phyloP scores from a whole-genome alignment of 768 basidiomycete genomes.

The Boletus rex-veris region DNA sequence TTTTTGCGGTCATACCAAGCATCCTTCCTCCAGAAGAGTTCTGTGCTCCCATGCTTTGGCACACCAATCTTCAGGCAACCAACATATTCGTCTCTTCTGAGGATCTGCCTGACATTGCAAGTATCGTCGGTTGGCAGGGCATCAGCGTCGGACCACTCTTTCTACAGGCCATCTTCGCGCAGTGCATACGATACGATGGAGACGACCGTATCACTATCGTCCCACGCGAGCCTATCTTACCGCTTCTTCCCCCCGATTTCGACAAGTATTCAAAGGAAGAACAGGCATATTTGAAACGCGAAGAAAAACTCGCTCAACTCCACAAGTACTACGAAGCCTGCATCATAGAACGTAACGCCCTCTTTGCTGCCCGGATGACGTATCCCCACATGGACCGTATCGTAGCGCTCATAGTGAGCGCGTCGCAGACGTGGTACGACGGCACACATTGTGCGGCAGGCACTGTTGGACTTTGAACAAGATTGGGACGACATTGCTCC shows the following conservation, averaged over 20 bases:
- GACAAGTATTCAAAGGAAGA: neutral
- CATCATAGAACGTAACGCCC: neutral
- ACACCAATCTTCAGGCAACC: no score
- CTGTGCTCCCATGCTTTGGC: no score
- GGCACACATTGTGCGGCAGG: slow-evolving; percentile 1
- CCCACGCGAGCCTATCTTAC: neutral
- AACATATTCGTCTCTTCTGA: no score
- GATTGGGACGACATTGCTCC: no score
- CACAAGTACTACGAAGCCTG: slow-evolving; percentile 5
- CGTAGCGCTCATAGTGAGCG: neutral
- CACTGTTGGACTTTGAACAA: neutral
- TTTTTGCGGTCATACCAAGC: no score
- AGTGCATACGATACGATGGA: slow-evolving; percentile 1
- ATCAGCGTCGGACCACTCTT: neutral
- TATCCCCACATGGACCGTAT: neutral
- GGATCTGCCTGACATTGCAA: no score
- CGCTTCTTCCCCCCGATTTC: neutral
- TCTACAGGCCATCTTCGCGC: slow-evolving; percentile 4
- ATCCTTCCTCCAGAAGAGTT: no score
- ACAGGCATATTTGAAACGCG: neutral
- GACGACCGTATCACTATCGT: slow-evolving; percentile 1
- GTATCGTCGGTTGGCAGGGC: slow-evolving; percentile 10
- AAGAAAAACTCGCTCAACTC: slow-evolving; percentile 1
- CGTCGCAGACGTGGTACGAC: slow-evolving; percentile 4
- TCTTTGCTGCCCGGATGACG: neutral